phyloP scores from a whole-genome alignment of 441 rosid genomes.

The Pelargonium exstipulatum region DNA sequence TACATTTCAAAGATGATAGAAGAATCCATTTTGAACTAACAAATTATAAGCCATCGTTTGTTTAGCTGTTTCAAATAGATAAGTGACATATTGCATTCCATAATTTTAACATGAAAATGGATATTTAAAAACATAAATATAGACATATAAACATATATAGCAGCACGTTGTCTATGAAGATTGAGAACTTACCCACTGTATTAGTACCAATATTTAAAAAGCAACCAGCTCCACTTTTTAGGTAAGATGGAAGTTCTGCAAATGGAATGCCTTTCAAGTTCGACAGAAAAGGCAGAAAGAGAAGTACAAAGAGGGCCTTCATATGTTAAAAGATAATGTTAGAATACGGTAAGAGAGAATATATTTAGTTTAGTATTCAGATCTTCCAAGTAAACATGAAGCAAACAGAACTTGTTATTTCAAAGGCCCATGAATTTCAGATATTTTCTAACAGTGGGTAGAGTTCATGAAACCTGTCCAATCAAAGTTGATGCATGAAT shows the following conservation, averaged over 20 bases:
- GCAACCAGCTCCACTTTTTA: slow-evolving; percentile 78
- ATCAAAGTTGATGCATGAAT: background rate
- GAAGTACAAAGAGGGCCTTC: slow-evolving; percentile 81
- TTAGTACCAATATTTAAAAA: slow-evolving; percentile 52
- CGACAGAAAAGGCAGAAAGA: slow-evolving; percentile 64
- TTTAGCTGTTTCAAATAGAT: too few species aligned
- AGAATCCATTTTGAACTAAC: background rate
- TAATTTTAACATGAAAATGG: background rate
- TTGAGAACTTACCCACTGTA: slow-evolving; percentile 46
- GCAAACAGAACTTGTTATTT: background rate
- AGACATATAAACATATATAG: background rate
- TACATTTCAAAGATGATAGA: background rate
- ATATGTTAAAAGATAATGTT: slow-evolving; percentile 11
- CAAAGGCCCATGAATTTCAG: too few species aligned
- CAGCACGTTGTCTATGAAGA: background rate
- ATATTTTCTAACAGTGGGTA: too few species aligned
- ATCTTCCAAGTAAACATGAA: background rate
- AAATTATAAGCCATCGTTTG: background rate
- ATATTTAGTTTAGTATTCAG: background rate
- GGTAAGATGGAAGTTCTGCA: slow-evolving; percentile 50
- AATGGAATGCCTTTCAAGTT: slow-evolving; percentile 76
- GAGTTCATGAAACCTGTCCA: too few species aligned
- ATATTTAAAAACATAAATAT: background rate
- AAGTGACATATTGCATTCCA: background rate
- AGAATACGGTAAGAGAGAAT: background rate